Evolutionary conservation across 2,329 filamentous ascomycete species (phyloP).

Genomic region (Trichoderma harzianum): DNA sequence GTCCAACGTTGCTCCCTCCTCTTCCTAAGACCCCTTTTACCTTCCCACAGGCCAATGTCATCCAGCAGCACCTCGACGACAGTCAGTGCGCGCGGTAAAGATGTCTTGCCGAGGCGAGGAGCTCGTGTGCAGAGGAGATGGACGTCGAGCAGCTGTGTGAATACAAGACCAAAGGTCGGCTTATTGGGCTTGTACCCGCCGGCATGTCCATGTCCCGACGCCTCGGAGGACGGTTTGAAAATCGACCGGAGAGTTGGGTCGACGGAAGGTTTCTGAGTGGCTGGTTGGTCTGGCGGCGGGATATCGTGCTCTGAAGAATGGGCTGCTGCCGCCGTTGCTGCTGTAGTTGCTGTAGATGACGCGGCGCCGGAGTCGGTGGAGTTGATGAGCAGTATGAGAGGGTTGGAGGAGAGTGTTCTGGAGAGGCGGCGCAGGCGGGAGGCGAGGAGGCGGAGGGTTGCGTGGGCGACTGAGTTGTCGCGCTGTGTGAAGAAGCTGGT

Average conservation of each 20-base stretch:
- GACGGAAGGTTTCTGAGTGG: slow-evolving; percentile 21
- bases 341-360: neutral
- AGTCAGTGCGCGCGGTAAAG: slow-evolving; percentile 34
- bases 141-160: slow-evolving; percentile 52
- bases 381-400: slow-evolving; percentile 56
- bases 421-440: slow-evolving; percentile 45
- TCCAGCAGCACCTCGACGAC: slow-evolving; percentile 52
- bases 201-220: slow-evolving; percentile 25
- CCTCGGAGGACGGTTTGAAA: slow-evolving; percentile 33
- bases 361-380: slow-evolving; percentile 33
- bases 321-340: neutral
- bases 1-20: slow-evolving; percentile 54
- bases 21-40: slow-evolving; percentile 27
- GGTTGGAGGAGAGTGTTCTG: slow-evolving; percentile 37
- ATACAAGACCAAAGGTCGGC: slow-evolving; percentile 53
- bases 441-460: slow-evolving; percentile 45
- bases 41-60: slow-evolving; percentile 46
- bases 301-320: neutral
- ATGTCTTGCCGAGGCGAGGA: slow-evolving; percentile 26
- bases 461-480: slow-evolving; percentile 46
- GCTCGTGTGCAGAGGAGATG: slow-evolving; percentile 51
- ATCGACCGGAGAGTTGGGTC: slow-evolving; percentile 50
- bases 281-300: neutral
- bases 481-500: slow-evolving; percentile 50
- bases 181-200: slow-evolving; percentile 36